Percentiles rank a stretch among this genome's conserved stretches.
Conservation (phyloP, 2,329 filamentous ascomycete species). For the Exophiala alcalophila region DNA sequence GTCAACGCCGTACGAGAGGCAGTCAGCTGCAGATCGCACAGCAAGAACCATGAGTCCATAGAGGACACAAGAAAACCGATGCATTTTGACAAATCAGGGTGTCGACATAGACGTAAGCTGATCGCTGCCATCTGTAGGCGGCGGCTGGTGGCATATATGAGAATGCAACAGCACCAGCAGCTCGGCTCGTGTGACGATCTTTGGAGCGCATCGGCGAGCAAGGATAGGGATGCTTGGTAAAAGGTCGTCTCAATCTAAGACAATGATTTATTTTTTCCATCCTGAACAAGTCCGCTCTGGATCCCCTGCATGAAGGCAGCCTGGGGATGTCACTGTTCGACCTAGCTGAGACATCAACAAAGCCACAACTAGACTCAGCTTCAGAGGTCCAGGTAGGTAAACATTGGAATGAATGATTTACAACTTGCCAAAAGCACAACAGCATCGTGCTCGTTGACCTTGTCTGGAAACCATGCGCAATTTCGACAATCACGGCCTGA, state of each 20-base stretch:
- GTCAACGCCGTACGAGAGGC: conserved; percentile 27
- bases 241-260: conserved; percentile 2
- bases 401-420: too few relatives aligned
- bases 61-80: conserved; percentile 3
- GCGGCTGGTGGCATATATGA: conserved; percentile 10
- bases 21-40: conserved; percentile 17
- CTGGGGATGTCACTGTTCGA: too few relatives aligned
- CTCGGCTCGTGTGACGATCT: background rate
- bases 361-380: background rate
- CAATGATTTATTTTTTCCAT: too few relatives aligned
- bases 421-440: too few relatives aligned
- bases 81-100: conserved; percentile 17
- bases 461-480: too few relatives aligned
- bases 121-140: background rate
- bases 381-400: conserved; percentile 1
- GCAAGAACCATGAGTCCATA: conserved; percentile 11
- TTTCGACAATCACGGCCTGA: too few relatives aligned
- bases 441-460: too few relatives aligned
- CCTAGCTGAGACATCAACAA: conserved; percentile 19
- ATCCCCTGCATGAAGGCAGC: background rate
- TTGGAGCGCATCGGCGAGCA: background rate
- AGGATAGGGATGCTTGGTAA: conserved; percentile 1
- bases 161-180: background rate
- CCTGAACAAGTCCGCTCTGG: too few relatives aligned
- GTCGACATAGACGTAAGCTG: conserved; percentile 1